Evolutionary conservation across 495 filamentous ascomycete species (phyloP), one percentile per base, ranked within the genome.

Genomic region (Thermothielavioides terrestris): DNA sequence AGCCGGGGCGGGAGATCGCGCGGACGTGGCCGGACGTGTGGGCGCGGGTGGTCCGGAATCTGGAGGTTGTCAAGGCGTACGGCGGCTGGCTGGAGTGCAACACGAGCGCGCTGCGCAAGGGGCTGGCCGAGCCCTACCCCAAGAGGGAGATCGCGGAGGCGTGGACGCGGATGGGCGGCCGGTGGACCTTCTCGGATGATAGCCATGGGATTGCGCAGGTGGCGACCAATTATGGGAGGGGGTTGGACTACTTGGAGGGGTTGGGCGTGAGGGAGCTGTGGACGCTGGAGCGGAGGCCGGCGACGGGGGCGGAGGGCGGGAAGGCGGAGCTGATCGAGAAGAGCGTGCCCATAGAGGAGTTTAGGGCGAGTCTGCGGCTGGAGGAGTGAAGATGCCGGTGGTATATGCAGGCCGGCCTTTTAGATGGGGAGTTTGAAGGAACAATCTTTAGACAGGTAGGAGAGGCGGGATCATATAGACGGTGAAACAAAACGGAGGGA

Each of bases 11-110:
- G 36, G 77, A 77, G 46, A 71, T 90, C 42, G 70, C 53, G 48
- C 49, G 50, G 30, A 59, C 53, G 60, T 78, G 72, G 62, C 52
- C 53, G 0, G 68, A 66, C 0, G 87, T 95, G 3, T 95, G 90
- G 91, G 63, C 72, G 52, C 78, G 71, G 60, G 75, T 90, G 2
- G 47, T 76, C 42, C 73, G 89, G 42, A 97, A 97, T 66, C 66
- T 97, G 58, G 65, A 75, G 39, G 74, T 82, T 50, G 73, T 92
- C 40, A 76, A 70, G 18, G 72, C 61, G 41, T 88, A 94, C 61
- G 86, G 85, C 9, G 89, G 88, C 1, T 74, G 94, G 59, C 51
- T 97, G 34, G 92, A 98, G 76, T 68, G 94, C 58, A 98, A 97
- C 66, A 87, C 83, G 32, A 80, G 84, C 44, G 88, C 78, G 27